Evolutionary conservation across 75 land plant species (phyloP), one percentile per base, ranked within the genome.

Genomic region (Pseudotsuga menziesii): DNA sequence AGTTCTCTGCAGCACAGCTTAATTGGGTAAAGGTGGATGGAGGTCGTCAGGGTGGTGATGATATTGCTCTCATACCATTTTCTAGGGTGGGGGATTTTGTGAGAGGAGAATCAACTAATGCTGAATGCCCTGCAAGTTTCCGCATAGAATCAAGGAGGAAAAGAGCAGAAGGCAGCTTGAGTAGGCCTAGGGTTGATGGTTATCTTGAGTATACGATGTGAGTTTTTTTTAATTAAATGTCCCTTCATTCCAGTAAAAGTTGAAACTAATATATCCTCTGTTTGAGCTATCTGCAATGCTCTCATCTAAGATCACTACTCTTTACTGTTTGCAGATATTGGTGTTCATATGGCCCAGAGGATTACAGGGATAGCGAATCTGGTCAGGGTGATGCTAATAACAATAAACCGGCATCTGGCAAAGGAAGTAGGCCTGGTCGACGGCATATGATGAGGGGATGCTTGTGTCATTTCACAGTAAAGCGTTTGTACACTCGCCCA

Each of bases 271-370:
- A 69, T 69, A 39, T 7, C 39, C n/a, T 48, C 48, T 20, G 48
- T 64, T 36, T 20, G 20, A 39, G 25, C 22, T 8, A 69, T 69
- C 41, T 69, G 20, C 19, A 9, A 7, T 41, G 23, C 48, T 14
- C 48, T 52, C 32, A 44, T 72, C 27, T 61, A 5, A 58, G 73
- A 44, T 44, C 6, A 20, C 25, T 58, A 12, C 35, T 74, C 19
- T 60, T 61, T 15, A 39, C 12, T 64, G 20, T 63, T 19, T 77
- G 36, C 75, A 88, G 86, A 48, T 88, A 88, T 77, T 88, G 89
- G 89, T 88, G 89, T 71, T 85, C 83, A 67, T 84, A 79, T 84
- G 89, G 89, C 54, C 86, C 86, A 39, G 89, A 88, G 72, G 81
- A 85, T 66, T 82, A 85, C 60, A 58, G 87, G 36, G 81, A 82